These are phyloP conservation scores for Iberis pinnata DNA, from an alignment of 345 rosid genomes.

Conservation along the genomic window DNA sequence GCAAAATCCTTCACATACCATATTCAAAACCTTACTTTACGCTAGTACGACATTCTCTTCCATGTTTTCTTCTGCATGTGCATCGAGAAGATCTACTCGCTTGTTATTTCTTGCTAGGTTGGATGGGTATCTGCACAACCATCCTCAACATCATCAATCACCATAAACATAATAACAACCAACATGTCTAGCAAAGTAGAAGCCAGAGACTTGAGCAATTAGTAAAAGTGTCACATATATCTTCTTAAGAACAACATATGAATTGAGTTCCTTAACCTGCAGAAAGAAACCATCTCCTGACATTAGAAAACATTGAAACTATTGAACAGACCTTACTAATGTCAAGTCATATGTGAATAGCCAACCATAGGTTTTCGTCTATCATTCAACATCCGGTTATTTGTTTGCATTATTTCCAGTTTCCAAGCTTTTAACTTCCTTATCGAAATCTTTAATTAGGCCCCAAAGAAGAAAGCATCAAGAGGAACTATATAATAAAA, in stretches of 20 bases:
- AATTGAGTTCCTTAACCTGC: constrained; percentile 77
- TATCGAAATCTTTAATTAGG: constrained; percentile 90
- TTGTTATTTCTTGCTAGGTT: constrained; percentile 66
- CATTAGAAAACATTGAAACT: constrained; percentile 14
- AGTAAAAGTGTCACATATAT: constrained; percentile 37
- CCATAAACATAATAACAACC: neutral
- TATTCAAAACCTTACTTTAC: constrained; percentile 50
- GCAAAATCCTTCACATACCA: constrained; percentile 3
- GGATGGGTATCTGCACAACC: constrained; percentile 52
- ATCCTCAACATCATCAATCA: constrained; percentile 12
- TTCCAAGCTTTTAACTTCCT: constrained; percentile 69
- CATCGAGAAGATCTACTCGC: constrained; percentile 86
- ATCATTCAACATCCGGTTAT: constrained; percentile 64
- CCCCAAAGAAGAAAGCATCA: constrained; percentile 36
- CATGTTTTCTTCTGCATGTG: constrained; percentile 61
- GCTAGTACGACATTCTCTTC: constrained; percentile 85
- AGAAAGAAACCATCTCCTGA: constrained; percentile 15
- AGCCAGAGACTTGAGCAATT: neutral
- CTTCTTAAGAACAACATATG: constrained; percentile 74
- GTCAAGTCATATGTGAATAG: neutral
- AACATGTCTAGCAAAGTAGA: too few species aligned
- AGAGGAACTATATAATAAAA: constrained; percentile 1
- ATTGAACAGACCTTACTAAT: neutral
- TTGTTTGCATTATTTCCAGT: constrained; percentile 49
- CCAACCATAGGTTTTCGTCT: constrained; percentile 80